phyloP scores from a whole-genome alignment of 306 rosid species.

The Ochetophila trinervis region DNA sequence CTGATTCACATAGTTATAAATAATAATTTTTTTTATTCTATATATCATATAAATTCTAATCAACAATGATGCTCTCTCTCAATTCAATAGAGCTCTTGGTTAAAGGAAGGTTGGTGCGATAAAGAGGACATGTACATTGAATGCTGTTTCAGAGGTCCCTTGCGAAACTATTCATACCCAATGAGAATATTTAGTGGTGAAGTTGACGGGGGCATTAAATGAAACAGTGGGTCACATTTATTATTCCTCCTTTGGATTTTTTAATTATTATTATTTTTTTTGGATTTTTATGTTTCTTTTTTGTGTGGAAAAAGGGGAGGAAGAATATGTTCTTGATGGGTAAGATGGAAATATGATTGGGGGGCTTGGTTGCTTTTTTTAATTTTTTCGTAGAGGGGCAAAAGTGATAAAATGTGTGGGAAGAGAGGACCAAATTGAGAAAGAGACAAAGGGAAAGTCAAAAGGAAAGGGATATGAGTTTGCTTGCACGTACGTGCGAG shows the following conservation, averaged over 20 bases:
- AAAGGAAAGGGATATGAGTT: slow-evolving; percentile 2
- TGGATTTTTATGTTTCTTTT: background rate
- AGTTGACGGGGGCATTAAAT: slow-evolving; percentile 30
- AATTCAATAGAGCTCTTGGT: too few relatives aligned
- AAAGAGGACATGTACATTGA: background rate
- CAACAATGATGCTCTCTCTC: too few relatives aligned
- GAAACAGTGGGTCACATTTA: background rate
- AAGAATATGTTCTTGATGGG: slow-evolving; percentile 26
- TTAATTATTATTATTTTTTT: too few relatives aligned
- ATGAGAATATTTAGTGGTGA: slow-evolving; percentile 2
- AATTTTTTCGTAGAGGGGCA: background rate
- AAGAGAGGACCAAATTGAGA: background rate
- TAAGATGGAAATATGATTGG: background rate
- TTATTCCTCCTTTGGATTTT: background rate
- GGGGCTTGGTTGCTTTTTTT: background rate
- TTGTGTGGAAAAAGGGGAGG: slow-evolving; percentile 15
- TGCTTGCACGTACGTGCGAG: slow-evolving; percentile 29
- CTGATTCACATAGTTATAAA: too few relatives aligned
- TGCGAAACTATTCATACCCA: background rate
- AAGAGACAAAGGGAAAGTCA: too few relatives aligned
- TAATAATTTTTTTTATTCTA: too few relatives aligned
- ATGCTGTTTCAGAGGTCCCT: background rate
- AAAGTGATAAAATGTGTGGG: slow-evolving; percentile 7
- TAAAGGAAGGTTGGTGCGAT: too few relatives aligned
- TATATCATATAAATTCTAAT: too few relatives aligned